Evolutionary conservation across 2,329 filamentous ascomycete genomes (phyloP).

Genomic region (Emmonsiellopsis sp.): DNA sequence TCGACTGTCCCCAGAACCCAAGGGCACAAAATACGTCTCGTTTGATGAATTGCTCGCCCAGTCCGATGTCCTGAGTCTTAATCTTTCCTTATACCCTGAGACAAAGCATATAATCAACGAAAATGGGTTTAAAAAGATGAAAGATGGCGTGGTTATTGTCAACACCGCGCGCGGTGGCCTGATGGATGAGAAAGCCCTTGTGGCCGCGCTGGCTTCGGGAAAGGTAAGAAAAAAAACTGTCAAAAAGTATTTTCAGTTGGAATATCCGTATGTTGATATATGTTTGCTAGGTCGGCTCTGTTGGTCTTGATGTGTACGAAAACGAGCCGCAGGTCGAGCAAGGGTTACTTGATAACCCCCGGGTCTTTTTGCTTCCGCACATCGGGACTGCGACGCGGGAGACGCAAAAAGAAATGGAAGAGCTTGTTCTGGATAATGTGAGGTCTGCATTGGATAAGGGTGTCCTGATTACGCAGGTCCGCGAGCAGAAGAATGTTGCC

Average conservation of each 20-base stretch:
- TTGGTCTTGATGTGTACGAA: conserved; percentile 40
- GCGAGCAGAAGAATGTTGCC: conserved; percentile 46
- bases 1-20: conserved; percentile 31
- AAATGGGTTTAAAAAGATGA: conserved; percentile 33
- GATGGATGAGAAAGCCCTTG: conserved; percentile 38
- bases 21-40: conserved; percentile 36
- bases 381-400: conserved; percentile 53
- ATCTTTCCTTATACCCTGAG: conserved; percentile 35
- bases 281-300: conserved; percentile 28
- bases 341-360: conserved; percentile 36
- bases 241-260: conserved; percentile 1
- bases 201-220: conserved; percentile 35
- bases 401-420: conserved; percentile 54
- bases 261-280: background rate
- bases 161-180: conserved; percentile 27
- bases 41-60: conserved; percentile 39
- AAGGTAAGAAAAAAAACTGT: conserved; percentile 25
- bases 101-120: conserved; percentile 39
- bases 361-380: conserved; percentile 49
- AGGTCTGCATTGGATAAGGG: conserved; percentile 48
- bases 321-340: conserved; percentile 39
- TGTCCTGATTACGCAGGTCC: conserved; percentile 50
- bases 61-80: conserved; percentile 39
- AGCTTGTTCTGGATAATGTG: conserved; percentile 50
- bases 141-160: conserved; percentile 26